Evolutionary conservation across 495 filamentous ascomycete genomes (phyloP), one percentile per base, ranked within the genome.

Genomic region (Penicillium steckii): DNA sequence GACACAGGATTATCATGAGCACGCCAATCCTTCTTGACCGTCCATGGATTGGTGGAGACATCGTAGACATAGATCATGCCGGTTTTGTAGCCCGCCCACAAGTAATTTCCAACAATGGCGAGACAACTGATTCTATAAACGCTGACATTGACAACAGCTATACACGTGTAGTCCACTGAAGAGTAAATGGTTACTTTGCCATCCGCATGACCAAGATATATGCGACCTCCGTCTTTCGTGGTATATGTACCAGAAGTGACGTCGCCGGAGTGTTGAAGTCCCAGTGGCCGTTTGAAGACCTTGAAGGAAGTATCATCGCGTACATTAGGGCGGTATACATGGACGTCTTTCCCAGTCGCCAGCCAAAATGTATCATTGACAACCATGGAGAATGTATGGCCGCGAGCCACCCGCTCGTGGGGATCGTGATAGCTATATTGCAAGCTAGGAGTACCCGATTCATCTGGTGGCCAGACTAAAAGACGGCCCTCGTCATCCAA

Each of bases 11-110:
- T 87, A 21, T 87, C 85, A 68, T 96, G 92, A 25, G 91, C 93
- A 54, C 83, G 82, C 93, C 93, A 98, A 57, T 96, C 91, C 70
- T 98, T 98, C 73, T 86, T 86, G 12, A 93, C 85, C 6, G 74
- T 80, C 94, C 94, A 98, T 0, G 95, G 94, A 27, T 82, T 85
- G 21, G 83, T 80, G 7, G 68, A 80, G 24, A 89, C 87, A 62
- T 97, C 92, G 64, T 96, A 98, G 10, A 97, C 88, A 55, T 90
- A 91, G 24, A 96, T 84, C 83, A 88, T 96, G n/a, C 94, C 94
- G 2, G 87, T 96, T 62, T 91, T 96, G 69, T 90, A 97, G 6
- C 84, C 95, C 27, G 91, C 90, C 94, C 94, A 98, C 8, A 98
- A 79, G 66, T 90, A 82, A 53, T 85, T 81, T 1, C 91, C 93